Conservation (phyloP, 2,329 filamentous ascomycete genomes). For the Cordyceps javanica region DNA sequence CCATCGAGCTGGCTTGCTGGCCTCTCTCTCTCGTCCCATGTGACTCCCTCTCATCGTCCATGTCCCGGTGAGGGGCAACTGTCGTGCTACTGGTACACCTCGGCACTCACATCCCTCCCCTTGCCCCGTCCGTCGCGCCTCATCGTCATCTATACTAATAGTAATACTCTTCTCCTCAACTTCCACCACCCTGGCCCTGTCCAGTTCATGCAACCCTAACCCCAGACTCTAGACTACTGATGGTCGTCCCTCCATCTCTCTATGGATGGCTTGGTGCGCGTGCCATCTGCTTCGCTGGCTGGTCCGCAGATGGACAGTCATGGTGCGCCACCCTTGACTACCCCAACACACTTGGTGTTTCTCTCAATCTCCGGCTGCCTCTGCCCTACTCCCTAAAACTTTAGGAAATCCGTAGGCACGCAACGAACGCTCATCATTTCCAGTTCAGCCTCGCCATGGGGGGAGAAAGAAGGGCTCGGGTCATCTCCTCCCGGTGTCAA, state of each 20-base stretch:
- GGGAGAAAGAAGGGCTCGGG: not conserved
- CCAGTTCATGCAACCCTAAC: constrained; percentile 1
- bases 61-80: not conserved
- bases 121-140: not conserved
- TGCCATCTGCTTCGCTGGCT: not conserved
- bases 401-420: not conserved
- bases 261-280: not conserved
- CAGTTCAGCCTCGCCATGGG: not conserved
- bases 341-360: not conserved
- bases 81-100: not conserved
- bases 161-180: not conserved
- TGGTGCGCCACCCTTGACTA: not conserved
- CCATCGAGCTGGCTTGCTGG: not conserved
- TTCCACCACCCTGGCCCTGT: not conserved
- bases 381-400: too few relatives aligned
- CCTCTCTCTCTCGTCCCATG: not conserved
- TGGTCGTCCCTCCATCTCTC: not conserved
- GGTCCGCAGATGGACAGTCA: not conserved
- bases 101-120: not conserved
- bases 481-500: not conserved
- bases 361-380: not conserved
- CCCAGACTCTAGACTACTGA: not conserved
- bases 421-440: not conserved
- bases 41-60: not conserved
- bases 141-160: not conserved